Base-by-base conservation (phyloP, 805 yeast genomes). In the Zygoascus biomembranicola region DNA sequence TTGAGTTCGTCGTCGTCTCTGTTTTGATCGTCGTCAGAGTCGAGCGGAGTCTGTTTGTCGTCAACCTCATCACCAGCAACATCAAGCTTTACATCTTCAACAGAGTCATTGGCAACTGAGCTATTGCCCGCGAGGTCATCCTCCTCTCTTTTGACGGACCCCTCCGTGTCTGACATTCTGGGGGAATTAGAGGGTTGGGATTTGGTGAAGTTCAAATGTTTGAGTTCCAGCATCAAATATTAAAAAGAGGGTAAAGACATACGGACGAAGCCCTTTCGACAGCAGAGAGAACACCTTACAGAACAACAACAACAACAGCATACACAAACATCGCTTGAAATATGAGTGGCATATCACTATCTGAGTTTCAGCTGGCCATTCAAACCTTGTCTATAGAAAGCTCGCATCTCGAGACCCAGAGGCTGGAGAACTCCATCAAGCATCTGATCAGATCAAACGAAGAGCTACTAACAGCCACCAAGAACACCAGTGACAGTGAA, bases 1-100 rank as follows among this genome's bases (percentile, higher is more conserved):
- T 32, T 43, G 6, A 52, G 63, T 6, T 57, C 61, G 37, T 55
- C 63, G 26, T 55, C 59, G 6, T 59, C 82, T 1, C 77, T 35
- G 19, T 16, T 45, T 6, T 42, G 45, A 16, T 77, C 79, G 1
- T 73, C 78, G 0, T 73, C 77, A 0, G 72, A 74, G 1, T 71
- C 77, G 2, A 71, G 75, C 0, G 71, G 76, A 1, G 66, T 68
- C 0, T 64, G 66, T 1, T 59, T 69, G 16, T 57, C 67, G 26
- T 63, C 67, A 18, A 59, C 61, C 31, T 54, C 58, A 28, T 23
- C 47, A 26, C 14, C 35, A 20, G 35, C 51, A 8, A 37, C 55
- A 32, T 44, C 56, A 41, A 18, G 32, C 35, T 35, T 55, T 28
- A 44, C 44, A 55, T 61, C 51, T 8, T 41, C 50, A n/a, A 41